These are phyloP conservation scores for Diaporthe eres DNA, from an alignment of 2,329 filamentous ascomycete species.

Conservation along the genomic window DNA sequence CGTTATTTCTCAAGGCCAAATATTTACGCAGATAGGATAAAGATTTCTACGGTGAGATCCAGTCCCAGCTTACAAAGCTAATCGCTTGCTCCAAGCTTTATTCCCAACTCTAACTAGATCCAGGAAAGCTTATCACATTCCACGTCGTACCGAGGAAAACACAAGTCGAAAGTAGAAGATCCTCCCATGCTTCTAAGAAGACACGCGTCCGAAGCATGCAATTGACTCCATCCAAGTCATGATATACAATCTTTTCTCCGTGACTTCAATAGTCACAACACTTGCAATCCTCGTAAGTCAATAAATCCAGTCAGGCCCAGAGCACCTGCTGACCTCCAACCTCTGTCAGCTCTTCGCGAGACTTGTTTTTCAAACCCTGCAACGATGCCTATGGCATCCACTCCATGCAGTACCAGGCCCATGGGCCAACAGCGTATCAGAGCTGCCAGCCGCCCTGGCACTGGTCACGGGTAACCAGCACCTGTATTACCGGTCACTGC, in stretches of 20 bases:
- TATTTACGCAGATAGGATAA: neutral
- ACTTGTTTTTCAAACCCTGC: neutral
- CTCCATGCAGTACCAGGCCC: constrained; percentile 47
- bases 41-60: neutral
- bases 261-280: constrained; percentile 19
- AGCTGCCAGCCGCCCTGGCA: constrained; percentile 44
- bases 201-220: neutral
- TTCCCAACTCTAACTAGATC: neutral
- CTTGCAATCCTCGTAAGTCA: neutral
- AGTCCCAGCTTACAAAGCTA: neutral
- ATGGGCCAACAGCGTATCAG: constrained; percentile 46
- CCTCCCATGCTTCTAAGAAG: neutral
- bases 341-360: neutral
- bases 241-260: neutral
- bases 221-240: neutral
- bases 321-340: neutral
- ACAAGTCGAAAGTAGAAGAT: neutral
- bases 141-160: neutral
- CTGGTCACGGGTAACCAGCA: constrained; percentile 47
- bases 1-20: neutral
- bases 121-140: neutral
- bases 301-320: too few species aligned
- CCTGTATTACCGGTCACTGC: constrained; percentile 45
- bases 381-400: constrained; percentile 45
- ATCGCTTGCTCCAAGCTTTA: neutral